phyloP scores from a whole-genome alignment of 2,329 filamentous ascomycete genomes.

The Botrytis aclada region DNA sequence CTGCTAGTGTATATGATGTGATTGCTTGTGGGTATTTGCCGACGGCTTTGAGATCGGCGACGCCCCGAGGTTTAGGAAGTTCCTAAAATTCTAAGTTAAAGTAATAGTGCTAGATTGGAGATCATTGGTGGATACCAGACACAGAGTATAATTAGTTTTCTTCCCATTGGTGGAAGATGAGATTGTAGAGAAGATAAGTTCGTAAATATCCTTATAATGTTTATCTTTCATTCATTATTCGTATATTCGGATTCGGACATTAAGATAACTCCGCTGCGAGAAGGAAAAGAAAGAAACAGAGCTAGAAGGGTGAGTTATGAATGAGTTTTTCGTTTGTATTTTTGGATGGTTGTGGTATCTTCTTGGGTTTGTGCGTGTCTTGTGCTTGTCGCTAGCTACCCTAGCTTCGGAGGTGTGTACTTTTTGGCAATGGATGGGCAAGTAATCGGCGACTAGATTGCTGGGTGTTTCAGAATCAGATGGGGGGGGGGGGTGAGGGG shows the following conservation, averaged over 20 bases:
- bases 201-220: background rate
- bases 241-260: background rate
- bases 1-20: background rate
- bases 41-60: background rate
- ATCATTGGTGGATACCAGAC: background rate
- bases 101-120: background rate
- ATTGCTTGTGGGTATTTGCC: background rate
- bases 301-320: too few species aligned
- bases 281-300: background rate
- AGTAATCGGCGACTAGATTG: background rate
- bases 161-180: background rate
- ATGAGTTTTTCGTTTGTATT: too few species aligned
- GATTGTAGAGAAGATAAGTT: background rate
- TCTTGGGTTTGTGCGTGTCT: background rate
- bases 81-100: background rate
- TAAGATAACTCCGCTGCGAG: background rate
- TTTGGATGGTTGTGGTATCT: too few species aligned
- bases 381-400: background rate
- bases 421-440: background rate
- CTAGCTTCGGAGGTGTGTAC: background rate
- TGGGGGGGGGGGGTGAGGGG: too few species aligned
- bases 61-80: background rate
- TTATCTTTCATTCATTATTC: background rate
- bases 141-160: background rate
- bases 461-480: background rate